Percentiles rank a stretch among this genome's conserved stretches.
Evolutionary conservation across 164 flowering plant genomes (phyloP).

Genomic region (Vitis cinerea): DNA sequence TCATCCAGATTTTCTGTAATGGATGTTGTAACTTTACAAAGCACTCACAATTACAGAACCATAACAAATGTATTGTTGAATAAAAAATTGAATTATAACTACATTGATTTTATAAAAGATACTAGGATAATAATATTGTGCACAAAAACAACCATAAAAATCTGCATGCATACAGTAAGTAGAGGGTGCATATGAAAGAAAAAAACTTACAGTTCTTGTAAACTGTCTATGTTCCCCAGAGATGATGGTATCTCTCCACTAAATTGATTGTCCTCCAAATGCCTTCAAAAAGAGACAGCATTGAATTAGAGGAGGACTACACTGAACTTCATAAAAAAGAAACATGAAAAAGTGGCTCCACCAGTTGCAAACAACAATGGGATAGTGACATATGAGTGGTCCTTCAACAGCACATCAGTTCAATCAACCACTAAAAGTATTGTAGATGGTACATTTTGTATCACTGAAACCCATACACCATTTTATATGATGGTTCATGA

Average conservation of each 20-base stretch:
- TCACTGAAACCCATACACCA: background rate
- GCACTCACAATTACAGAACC: background rate
- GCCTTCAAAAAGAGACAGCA: conserved; percentile 38
- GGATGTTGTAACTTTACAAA: background rate
- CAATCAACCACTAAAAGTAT: background rate
- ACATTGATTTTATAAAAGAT: no score
- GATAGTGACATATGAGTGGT: background rate
- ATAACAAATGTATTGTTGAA: no score
- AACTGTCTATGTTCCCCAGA: conserved; percentile 40
- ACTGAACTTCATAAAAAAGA: background rate
- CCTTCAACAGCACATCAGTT: background rate
- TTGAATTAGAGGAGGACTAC: background rate
- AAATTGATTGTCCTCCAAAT: conserved; percentile 66
- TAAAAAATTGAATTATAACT: no score
- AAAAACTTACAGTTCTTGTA: conserved; percentile 71
- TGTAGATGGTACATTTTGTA: background rate
- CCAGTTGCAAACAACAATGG: background rate
- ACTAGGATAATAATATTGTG: no score
- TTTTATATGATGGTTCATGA: background rate
- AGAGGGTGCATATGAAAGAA: background rate
- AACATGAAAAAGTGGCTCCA: background rate
- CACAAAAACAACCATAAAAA: background rate
- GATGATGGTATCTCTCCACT: conserved; percentile 65
- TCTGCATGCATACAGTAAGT: background rate
- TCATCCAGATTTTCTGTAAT: background rate